Evolutionary conservation across 2,329 filamentous ascomycete species (phyloP), one percentile per base, ranked within the genome.

Genomic region (Clarireedia homoeocarpa): DNA sequence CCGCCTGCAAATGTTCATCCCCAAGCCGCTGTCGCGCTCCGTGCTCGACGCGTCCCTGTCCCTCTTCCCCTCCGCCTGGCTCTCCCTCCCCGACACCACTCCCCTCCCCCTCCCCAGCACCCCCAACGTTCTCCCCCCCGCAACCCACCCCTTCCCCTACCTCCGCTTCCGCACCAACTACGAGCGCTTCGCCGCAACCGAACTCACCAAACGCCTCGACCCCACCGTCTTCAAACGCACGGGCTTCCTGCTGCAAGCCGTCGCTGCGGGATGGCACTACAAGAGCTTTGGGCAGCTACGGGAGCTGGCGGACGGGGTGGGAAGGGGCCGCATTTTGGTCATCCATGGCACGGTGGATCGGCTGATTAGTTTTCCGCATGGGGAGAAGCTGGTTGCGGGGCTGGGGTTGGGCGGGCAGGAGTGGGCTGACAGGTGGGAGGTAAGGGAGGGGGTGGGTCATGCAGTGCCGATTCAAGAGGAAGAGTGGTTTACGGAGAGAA

Each of bases 181-280:
- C 57, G 87, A 94, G 73, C 85, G 91, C 5, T 92, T 91, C 66
- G 85, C 87, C 26, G 90, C 91, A 0, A 83, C 86, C 62, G 89
- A 95, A 71, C 71, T 95, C 60, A 76, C 75, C 66, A 95, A 95
- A 74, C 78, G 86, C 17, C 72, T 76, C 15, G 77, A 87, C 57
- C 72, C 77, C 1, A 73, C 75, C 0, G 74, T 75, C 5, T 92
- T 90, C 69, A 81, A 80, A 3, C 77, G 75, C 48, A 75, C 75
- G 34, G 88, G 88, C 1, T 90, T 94, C 69, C 67, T 94, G 34
- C 75, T 88, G 63, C 91, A 96, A 73, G 79, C 89, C 2, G 75
- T 89, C 51, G 91, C 90, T 0, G 88, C 86, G 0, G 87, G 83
- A 0, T 89, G 88, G 80, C 91, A 96, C 70, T 74, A 82, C 70